These are phyloP conservation scores for Hypsizygus marmoreus DNA, from an alignment of 768 basidiomycete genomes.

Conservation along the genomic window DNA sequence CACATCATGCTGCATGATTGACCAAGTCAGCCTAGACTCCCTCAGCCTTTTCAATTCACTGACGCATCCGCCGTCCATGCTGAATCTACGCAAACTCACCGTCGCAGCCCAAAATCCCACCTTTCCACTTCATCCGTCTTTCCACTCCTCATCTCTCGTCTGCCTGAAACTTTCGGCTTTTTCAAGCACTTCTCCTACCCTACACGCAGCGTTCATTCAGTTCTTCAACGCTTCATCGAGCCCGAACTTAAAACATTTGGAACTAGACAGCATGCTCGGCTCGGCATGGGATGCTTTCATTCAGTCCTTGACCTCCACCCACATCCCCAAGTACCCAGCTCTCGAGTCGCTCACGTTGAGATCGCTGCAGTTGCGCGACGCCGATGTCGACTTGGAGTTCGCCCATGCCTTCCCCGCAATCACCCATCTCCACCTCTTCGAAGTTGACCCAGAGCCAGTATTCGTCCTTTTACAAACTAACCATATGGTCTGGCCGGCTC, in stretches of 20 bases:
- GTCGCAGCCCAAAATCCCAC: neutral
- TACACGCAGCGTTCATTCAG: neutral
- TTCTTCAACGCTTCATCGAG: slow-evolving; percentile 6
- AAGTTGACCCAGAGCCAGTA: slow-evolving; percentile 10
- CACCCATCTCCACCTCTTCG: neutral
- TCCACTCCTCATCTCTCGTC: slow-evolving; percentile 4
- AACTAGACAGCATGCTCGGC: slow-evolving; percentile 2
- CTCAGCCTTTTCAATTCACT: neutral
- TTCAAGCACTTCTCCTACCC: neutral
- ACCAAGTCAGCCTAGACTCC: slow-evolving; percentile 4
- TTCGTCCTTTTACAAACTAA: neutral
- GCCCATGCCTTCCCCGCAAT: neutral
- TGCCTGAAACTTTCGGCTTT: slow-evolving; percentile 5
- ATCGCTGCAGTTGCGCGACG: slow-evolving; percentile 1
- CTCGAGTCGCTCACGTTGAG: slow-evolving; percentile 6
- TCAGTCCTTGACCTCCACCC: slow-evolving; percentile 1
- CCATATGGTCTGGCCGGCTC: slow-evolving; percentile 12
- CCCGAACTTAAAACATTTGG: slow-evolving; percentile 3
- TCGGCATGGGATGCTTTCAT: slow-evolving; percentile 11
- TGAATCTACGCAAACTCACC: neutral
- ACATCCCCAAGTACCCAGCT: slow-evolving; percentile 2
- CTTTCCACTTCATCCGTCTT: slow-evolving; percentile 5
- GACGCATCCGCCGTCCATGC: slow-evolving; percentile 3
- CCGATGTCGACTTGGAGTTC: slow-evolving; percentile 6
- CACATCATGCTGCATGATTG: slow-evolving; percentile 7